Evolutionary conservation across 306 rosid species (phyloP).

Genomic region (Dicorynia guianensis): DNA sequence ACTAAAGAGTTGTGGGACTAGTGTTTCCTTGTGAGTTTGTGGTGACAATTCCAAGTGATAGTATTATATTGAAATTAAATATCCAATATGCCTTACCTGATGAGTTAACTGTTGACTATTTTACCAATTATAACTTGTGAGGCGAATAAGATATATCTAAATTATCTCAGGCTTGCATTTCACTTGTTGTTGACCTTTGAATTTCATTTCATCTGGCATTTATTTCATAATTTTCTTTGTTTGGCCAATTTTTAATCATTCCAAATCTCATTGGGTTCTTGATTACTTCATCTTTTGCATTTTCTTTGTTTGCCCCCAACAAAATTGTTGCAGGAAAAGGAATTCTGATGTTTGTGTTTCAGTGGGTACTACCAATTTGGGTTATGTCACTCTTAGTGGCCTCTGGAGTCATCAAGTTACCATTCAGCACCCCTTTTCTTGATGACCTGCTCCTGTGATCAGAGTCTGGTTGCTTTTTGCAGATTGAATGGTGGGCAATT

Average conservation of each 20-base stretch:
- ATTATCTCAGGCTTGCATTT: not conserved
- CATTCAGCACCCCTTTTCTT: conserved; percentile 63
- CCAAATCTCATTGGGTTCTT: not conserved
- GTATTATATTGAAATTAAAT: too few species aligned
- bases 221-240: not conserved
- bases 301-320: not conserved
- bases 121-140: conserved; percentile 11
- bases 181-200: conserved; percentile 8
- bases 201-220: not conserved
- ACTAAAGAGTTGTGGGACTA: too few species aligned
- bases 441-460: conserved; percentile 74
- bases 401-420: conserved; percentile 75
- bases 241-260: conserved; percentile 8
- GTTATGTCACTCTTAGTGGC: conserved; percentile 66
- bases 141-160: not conserved
- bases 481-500: conserved; percentile 5
- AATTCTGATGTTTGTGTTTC: conserved; percentile 51
- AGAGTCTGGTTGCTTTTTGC: conserved; percentile 9
- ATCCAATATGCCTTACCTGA: not conserved
- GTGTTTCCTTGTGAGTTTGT: too few species aligned
- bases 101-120: too few species aligned
- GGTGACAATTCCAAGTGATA: too few species aligned
- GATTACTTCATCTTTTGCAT: not conserved
- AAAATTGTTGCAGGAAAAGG: conserved; percentile 66
- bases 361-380: conserved; percentile 88